Conservation (phyloP, 495 filamentous ascomycete species). For the Lepidopterella palustris region DNA sequence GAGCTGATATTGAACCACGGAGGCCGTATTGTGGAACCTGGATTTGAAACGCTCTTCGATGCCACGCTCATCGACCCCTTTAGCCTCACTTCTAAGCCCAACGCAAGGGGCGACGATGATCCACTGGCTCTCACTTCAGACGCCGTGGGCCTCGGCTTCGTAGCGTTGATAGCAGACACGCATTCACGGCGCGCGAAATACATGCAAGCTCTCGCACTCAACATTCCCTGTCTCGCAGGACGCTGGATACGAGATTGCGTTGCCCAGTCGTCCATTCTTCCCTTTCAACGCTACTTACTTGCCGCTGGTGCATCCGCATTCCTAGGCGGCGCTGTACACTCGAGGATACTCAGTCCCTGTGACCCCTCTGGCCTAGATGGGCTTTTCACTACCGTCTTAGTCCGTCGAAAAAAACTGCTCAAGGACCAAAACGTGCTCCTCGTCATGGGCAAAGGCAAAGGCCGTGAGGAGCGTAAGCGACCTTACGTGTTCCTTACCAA, state of each 20-base stretch:
- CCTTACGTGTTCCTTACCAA: constrained; percentile 68
- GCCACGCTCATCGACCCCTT: not conserved
- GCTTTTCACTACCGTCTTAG: constrained; percentile 49
- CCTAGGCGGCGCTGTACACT: constrained; percentile 71
- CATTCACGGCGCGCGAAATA: constrained; percentile 89
- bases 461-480: constrained; percentile 50
- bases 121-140: constrained; percentile 43
- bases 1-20: constrained; percentile 55
- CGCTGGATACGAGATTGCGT: constrained; percentile 78
- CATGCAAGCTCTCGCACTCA: constrained; percentile 89
- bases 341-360: constrained; percentile 57
- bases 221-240: constrained; percentile 72
- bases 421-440: constrained; percentile 64
- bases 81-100: not conserved
- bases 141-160: constrained; percentile 61
- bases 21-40: constrained; percentile 62
- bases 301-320: constrained; percentile 75
- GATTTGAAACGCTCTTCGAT: constrained; percentile 82
- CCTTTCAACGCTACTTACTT: constrained; percentile 77
- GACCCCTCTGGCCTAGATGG: constrained; percentile 45
- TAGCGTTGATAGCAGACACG: constrained; percentile 75
- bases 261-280: constrained; percentile 49
- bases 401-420: constrained; percentile 54
- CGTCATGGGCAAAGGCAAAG: constrained; percentile 61
- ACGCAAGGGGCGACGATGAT: constrained; percentile 14